Base-by-base conservation (phyloP, 257 asterid species). In the Echium plantagineum region DNA sequence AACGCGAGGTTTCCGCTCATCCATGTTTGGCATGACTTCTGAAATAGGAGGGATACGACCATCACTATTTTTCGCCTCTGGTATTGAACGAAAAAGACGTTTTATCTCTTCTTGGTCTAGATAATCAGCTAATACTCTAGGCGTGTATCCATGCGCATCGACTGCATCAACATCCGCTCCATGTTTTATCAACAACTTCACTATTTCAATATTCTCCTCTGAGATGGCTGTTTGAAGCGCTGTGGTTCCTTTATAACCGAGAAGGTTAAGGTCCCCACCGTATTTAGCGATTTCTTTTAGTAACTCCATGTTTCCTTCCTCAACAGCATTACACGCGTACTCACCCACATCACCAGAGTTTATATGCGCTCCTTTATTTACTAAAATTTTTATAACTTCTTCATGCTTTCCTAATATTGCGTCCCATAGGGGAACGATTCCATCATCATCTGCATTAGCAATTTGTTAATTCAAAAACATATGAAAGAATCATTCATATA, bases 391-490 rank as follows among this genome's bases (percentile, higher is more conserved):
- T 22, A 79, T 71, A 30, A 79, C 74, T 0, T 76, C 31, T 24
- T 84, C 78, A 31, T 84, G 86, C 69, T 77, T 71, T 48, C 79
- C 86, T 69, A 75, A 52, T 55, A 90, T 59, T 61, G 97, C 95
- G 30, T 86, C 90, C 95, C 95, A 84, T 16, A 86, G 65, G 7
- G 97, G 93, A 62, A 86, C 94, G 46, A 66, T 72, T 52, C 94
- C 97, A 67, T 86, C 97, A 6, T 79, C 71, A 76, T 89, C 96
- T 85, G 85, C 74, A 71, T 6, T 42, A 18, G 9, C 8, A 31
- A 46, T 17, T 19, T n/a, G 6, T 52, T 15, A 12, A 8, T 26
- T 21, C 28, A 60, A 5, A n/a, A 21, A 21, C 19, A 48, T 42
- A 24, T 22, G 32, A 61, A 51, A 30, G 2, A 3, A 9, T 12